Percentiles rank a stretch among this genome's conserved stretches.
These are phyloP conservation scores for Agrostemma githago DNA, from an alignment of 148 eudicot species.

Conservation along the genomic window DNA sequence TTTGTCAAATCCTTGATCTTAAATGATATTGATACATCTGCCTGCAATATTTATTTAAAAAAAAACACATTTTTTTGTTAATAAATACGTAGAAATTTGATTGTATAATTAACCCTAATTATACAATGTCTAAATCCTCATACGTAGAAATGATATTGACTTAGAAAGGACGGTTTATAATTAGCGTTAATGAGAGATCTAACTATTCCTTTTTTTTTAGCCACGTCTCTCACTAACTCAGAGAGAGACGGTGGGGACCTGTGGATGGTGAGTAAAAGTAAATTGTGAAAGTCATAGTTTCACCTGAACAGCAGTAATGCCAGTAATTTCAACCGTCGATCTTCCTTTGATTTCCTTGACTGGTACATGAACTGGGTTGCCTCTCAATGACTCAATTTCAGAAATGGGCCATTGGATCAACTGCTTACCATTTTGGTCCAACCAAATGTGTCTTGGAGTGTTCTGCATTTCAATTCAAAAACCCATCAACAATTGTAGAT, in stretches of 20 bases:
- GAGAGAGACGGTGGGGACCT: too few species aligned
- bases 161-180: background rate
- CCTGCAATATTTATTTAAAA: constrained; percentile 25
- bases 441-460: constrained; percentile 54
- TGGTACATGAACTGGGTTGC: constrained; percentile 11
- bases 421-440: constrained; percentile 43
- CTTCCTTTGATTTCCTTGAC: constrained; percentile 29
- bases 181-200: background rate
- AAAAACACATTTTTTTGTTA: too few species aligned
- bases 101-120: background rate
- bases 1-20: constrained; percentile 32
- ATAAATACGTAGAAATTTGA: too few species aligned
- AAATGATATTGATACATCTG: constrained; percentile 56
- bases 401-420: constrained; percentile 63
- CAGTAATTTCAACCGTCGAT: constrained; percentile 38
- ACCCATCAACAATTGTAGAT: background rate
- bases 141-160: too few species aligned
- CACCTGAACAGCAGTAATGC: constrained; percentile 56
- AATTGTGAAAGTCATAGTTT: background rate
- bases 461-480: constrained; percentile 24
- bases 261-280: background rate
- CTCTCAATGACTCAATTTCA: constrained; percentile 28
- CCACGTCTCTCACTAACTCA: too few species aligned
- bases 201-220: too few species aligned
- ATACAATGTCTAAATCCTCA: background rate